Evolutionary conservation across 2,329 filamentous ascomycete genomes (phyloP), one percentile per base, ranked within the genome.

Genomic region (Aspergillus sp.): DNA sequence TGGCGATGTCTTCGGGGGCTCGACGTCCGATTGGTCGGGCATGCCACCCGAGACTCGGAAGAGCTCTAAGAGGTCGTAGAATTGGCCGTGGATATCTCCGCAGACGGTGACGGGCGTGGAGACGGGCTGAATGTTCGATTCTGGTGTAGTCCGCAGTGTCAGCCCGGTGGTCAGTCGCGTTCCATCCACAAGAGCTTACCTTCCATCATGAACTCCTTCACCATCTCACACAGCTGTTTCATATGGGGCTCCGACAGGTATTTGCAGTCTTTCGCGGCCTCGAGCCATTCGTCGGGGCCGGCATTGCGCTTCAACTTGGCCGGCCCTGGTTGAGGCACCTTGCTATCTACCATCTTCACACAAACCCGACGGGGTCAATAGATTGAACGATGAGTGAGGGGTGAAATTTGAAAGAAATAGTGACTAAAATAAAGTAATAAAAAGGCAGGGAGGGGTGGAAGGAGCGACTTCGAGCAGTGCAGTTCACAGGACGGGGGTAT

Each of bases 121-220:
- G 20, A 99, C 94, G n/a, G 95, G 95, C 76, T 98, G 95, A 60
- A 99, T 98, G 75, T 99, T 99, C 65, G 93, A 97, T 80, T 99
- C 95, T 96, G 68, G 10, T 12, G 6, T 39, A 42, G 42, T 39
- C 57, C 53, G 39, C n/a, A 46, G 14, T 24, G 49, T 69, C 60
- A 69, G 65, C 55, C 54, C 49, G 11, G 4, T 22, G 36, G 11
- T 29, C n/a, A 26, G 24, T 12, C 32, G 22, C 7, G 24, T 45
- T n/a, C 7, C 12, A 29, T 14, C 20, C 20, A 16, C 3, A 42
- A 9, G 10, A 47, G 42, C 65, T 71, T 75, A 95, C 92, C 92
- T 84, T 99, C 95, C 95, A 99, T 99, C 71, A 99, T 84, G 66
- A 92, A 96, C 79, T 98, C 95, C 82, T 99, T 99, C 62, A 98